These are phyloP conservation scores for Venturia oleaginea DNA, from an alignment of 2,329 filamentous ascomycete species.

Conservation along the genomic window DNA sequence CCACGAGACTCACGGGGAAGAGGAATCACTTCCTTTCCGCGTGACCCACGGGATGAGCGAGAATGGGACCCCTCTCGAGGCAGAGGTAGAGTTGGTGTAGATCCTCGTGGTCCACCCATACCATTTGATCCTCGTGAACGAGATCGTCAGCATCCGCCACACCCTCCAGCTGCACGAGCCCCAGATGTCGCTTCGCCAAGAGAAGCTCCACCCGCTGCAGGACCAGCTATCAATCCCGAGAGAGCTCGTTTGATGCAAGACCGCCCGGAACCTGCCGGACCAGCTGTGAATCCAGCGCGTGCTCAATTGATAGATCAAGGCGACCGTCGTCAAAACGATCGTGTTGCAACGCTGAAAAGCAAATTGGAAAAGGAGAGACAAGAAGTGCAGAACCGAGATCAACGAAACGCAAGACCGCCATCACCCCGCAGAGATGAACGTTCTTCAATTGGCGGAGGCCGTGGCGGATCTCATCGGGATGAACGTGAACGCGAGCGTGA, in stretches of 20 bases:
- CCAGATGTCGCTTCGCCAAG: background rate
- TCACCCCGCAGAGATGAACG: conserved; percentile 8
- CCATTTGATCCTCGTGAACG: conserved; percentile 8
- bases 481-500: conserved; percentile 22
- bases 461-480: conserved; percentile 18
- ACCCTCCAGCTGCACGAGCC: background rate
- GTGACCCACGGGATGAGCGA: conserved; percentile 1
- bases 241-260: conserved; percentile 12
- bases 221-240: conserved; percentile 14
- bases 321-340: conserved; percentile 20
- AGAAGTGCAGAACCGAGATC: conserved; percentile 16
- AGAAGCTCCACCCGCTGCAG: background rate
- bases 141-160: background rate
- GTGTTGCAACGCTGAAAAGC: conserved; percentile 21
- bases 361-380: conserved; percentile 22
- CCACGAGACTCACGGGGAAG: background rate
- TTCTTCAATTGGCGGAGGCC: conserved; percentile 2
- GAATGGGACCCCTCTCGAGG: background rate
- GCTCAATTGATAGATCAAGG: conserved; percentile 31
- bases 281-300: conserved; percentile 34
- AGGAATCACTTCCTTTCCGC: background rate
- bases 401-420: background rate
- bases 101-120: background rate
- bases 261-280: conserved; percentile 18
- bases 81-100: conserved; percentile 3